Conservation (phyloP, 768 basidiomycete species). For the Phaeotremella fagi region DNA sequence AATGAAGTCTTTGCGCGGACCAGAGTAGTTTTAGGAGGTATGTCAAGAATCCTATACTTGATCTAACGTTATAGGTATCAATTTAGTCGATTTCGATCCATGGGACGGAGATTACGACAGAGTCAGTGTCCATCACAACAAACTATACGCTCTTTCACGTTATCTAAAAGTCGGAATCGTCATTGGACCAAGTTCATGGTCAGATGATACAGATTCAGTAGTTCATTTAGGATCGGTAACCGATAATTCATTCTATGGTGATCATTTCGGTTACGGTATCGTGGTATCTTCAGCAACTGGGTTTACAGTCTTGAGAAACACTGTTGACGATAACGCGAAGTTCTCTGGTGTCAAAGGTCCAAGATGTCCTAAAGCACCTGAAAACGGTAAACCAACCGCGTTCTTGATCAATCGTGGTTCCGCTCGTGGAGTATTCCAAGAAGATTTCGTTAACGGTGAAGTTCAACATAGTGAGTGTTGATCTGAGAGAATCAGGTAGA, state of each 20-base stretch:
- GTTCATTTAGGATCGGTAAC: slow-evolving; percentile 43
- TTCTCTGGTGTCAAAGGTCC: slow-evolving; percentile 41
- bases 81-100: slow-evolving; percentile 48
- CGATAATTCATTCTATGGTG: slow-evolving; percentile 44
- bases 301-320: slow-evolving; percentile 45
- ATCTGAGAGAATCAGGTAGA: not conserved
- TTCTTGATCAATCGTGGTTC: slow-evolving; percentile 47
- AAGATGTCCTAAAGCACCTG: slow-evolving; percentile 45
- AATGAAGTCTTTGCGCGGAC: slow-evolving; percentile 45
- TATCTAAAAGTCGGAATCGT: slow-evolving; percentile 48
- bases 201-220: slow-evolving; percentile 46
- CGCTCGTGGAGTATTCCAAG: slow-evolving; percentile 44
- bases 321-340: slow-evolving; percentile 27
- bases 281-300: slow-evolving; percentile 45
- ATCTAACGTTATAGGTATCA: slow-evolving; percentile 39
- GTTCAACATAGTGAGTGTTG: slow-evolving; percentile 47
- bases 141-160: slow-evolving; percentile 40
- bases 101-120: slow-evolving; percentile 48
- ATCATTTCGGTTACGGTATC: slow-evolving; percentile 47
- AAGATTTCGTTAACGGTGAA: slow-evolving; percentile 49
- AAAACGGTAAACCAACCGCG: slow-evolving; percentile 42
- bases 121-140: slow-evolving; percentile 44
- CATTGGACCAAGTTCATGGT: slow-evolving; percentile 48
- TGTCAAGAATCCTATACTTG: slow-evolving; percentile 1
- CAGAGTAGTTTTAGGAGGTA: slow-evolving; percentile 45